Base-by-base conservation (phyloP, 2,329 filamentous ascomycete genomes). In the Claviceps purpurea region DNA sequence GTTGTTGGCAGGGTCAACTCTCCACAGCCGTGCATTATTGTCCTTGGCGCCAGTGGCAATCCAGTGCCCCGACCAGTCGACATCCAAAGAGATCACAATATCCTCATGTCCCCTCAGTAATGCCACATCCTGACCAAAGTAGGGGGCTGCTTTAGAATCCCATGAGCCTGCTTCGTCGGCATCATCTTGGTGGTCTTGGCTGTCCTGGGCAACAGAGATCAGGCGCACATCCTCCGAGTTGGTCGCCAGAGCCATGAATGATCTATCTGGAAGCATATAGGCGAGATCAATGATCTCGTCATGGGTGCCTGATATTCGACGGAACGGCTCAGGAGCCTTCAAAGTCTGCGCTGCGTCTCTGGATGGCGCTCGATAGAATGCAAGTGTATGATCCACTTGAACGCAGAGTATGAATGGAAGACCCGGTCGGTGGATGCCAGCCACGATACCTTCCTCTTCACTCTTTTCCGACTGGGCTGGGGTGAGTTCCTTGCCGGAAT, bases 31-130 rank as follows among this genome's bases (percentile, higher is more conserved):
- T 18, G 91, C 93, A 2, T 87, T 93, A 62, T 97, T 98, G 66
- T 98, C 93, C 69, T 98, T 98, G 22, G 93, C 88, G 50, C 91
- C 93, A 1, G 93, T 97, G 13, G 86, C 91, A 41, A 98, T 79
- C 93, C 93, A 98, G 65, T 93, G 84, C 0, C 94, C 94, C 10
- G 93, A 97, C 89, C 89, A 95, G 68, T 98, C 93, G 2, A 89
- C 83, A 64, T 96, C 90, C 42, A 98, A 73, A 54, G 89, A 90
- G 59, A 98, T 95, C 55, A 98, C 87, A 50, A 98, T 96, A 59
- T 98, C 93, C 49, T 90, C 84, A 60, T 98, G 93, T 1, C 93
- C 93, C 62, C 87, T 88, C 2, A 98, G 75, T 24, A 93, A 73
- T 2, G 84, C 87, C 41, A 95, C 77, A 62, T 98, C 93, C 55